Evolutionary conservation across 2,329 filamentous ascomycete genomes (phyloP).

Genomic region (Calonectria pseudoturangicola): DNA sequence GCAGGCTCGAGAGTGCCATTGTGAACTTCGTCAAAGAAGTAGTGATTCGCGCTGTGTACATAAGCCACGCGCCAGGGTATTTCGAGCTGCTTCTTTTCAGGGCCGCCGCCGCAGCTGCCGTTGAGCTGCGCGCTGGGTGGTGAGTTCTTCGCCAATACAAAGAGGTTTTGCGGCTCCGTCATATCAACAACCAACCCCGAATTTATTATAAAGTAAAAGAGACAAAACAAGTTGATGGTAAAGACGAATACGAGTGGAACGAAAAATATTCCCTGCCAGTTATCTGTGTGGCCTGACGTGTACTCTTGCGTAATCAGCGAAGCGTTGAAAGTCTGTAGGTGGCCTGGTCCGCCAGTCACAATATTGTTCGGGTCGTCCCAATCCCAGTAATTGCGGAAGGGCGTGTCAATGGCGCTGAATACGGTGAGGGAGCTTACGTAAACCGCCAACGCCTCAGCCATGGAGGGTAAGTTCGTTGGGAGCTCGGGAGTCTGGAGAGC

Average conservation of each 20-base stretch:
- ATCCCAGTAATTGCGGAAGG: conserved; percentile 76
- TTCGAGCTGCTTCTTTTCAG: conserved; percentile 59
- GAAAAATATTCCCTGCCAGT: conserved; percentile 81
- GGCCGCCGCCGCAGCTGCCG: conserved; percentile 63
- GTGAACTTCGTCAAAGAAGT: conserved; percentile 64
- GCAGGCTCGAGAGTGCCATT: conserved; percentile 51
- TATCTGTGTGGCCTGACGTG: conserved; percentile 76
- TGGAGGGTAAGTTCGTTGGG: conserved; percentile 74
- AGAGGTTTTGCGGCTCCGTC: conserved; percentile 85
- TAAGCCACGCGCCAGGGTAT: conserved; percentile 66
- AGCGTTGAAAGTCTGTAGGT: conserved; percentile 77
- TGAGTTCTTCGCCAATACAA: conserved; percentile 81
- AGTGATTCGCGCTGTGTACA: conserved; percentile 62
- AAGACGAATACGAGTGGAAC: conserved; percentile 79
- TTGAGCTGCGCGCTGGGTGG: conserved; percentile 61
- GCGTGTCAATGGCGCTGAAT: conserved; percentile 73
- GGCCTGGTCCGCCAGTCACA: conserved; percentile 64
- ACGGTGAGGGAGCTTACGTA: conserved; percentile 81
- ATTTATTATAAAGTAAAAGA: conserved; percentile 75
- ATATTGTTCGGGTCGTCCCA: conserved; percentile 58
- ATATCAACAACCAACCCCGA: conserved; percentile 84
- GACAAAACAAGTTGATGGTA: conserved; percentile 78
- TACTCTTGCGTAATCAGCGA: conserved; percentile 80
- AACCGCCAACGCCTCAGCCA: conserved; percentile 84
- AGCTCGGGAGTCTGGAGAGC: conserved; percentile 66